Conservation (phyloP, 2,329 filamentous ascomycete species). For the Penicillium decumbens region DNA sequence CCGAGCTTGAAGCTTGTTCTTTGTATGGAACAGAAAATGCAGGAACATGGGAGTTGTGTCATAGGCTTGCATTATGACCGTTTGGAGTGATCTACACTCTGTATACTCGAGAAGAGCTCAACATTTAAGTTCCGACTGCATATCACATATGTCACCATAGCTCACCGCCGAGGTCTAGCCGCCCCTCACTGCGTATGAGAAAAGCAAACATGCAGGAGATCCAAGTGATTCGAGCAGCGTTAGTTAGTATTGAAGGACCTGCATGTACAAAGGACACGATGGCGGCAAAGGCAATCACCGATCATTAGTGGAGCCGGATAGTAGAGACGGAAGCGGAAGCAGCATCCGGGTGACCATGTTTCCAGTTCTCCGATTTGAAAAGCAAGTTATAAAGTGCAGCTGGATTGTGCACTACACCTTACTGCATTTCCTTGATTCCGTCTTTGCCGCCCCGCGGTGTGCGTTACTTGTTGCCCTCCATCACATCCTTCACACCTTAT, state of each 20-base stretch:
- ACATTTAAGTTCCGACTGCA: background rate
- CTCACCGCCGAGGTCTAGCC: background rate
- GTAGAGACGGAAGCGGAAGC: slow-evolving; percentile 25
- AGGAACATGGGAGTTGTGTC: background rate
- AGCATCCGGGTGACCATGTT: slow-evolving; percentile 14
- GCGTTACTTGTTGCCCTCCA: background rate
- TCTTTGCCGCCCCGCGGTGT: background rate
- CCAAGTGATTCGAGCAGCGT: too few relatives aligned
- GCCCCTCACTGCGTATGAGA: background rate
- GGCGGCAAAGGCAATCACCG: background rate
- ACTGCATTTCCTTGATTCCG: slow-evolving; percentile 10
- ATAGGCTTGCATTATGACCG: background rate
- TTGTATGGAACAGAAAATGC: background rate
- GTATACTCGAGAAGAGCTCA: background rate
- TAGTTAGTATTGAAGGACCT: background rate
- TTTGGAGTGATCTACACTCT: background rate
- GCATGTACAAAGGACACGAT: background rate
- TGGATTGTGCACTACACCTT: background rate
- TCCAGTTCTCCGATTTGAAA: slow-evolving; percentile 3
- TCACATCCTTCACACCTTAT: background rate
- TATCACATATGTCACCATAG: background rate
- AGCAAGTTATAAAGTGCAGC: slow-evolving; percentile 16
- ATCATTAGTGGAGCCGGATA: slow-evolving; percentile 14
- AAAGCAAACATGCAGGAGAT: background rate
- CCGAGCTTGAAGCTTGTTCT: background rate